Evolutionary conservation across 2,329 filamentous ascomycete genomes (phyloP).

Genomic region (Zalaria sp.): DNA sequence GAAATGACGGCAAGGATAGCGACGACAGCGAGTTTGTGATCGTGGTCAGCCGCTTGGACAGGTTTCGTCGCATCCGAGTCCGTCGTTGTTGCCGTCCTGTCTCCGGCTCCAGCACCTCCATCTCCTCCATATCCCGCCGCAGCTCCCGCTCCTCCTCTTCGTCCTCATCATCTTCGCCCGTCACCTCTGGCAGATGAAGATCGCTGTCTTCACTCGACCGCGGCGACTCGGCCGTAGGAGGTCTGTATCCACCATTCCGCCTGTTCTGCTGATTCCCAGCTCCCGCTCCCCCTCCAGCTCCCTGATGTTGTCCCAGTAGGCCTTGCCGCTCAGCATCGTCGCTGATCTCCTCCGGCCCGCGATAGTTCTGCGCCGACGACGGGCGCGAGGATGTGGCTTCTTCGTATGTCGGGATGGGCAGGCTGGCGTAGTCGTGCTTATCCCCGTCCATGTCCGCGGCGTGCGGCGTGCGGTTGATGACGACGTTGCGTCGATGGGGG

Average conservation of each 20-base stretch:
- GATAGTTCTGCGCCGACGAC: conserved; percentile 30
- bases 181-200: conserved; percentile 37
- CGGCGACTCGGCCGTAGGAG: conserved; percentile 72
- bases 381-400: conserved; percentile 55
- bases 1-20: conserved; percentile 35
- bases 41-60: conserved; percentile 43
- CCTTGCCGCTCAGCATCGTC: conserved; percentile 66
- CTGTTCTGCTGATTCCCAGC: conserved; percentile 9
- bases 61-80: conserved; percentile 30
- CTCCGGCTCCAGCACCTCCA: conserved; percentile 61
- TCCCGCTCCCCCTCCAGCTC: not conserved
- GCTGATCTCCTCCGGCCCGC: conserved; percentile 45
- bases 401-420: conserved; percentile 72
- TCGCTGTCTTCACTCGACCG: conserved; percentile 45
- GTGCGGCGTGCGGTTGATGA: not conserved
- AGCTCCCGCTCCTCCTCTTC: conserved; percentile 42
- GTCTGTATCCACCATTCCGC: conserved; percentile 48
- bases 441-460: conserved; percentile 1
- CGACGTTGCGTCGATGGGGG: not conserved
- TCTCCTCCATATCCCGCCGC: conserved; percentile 73
- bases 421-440: conserved; percentile 17
- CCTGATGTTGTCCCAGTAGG: conserved; percentile 38
- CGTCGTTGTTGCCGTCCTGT: conserved; percentile 9
- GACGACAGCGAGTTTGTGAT: conserved; percentile 44
- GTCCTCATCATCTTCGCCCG: conserved; percentile 36